A percentile compares a stretch with the other conserved stretches of the same genome.
These are phyloP conservation scores for Lojkania enalia DNA, from an alignment of 2,329 filamentous ascomycete genomes.

Conservation along the genomic window DNA sequence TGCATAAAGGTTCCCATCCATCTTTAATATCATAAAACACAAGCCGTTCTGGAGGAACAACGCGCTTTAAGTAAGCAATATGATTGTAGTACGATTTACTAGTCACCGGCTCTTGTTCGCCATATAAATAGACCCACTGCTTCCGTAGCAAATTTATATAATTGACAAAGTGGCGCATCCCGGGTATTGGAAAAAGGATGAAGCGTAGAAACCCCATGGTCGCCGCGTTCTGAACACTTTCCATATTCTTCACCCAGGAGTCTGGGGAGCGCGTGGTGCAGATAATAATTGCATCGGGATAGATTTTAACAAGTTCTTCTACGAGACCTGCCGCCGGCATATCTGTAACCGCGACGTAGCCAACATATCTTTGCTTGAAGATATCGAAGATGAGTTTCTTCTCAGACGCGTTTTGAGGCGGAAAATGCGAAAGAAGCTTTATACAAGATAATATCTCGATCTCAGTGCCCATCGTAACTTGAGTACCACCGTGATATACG, in stretches of 20 bases:
- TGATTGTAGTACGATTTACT: conserved; percentile 7
- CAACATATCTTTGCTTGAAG: conserved; percentile 40
- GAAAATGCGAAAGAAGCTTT: conserved; percentile 11
- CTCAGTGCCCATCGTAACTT: conserved; percentile 23
- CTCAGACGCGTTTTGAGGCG: not conserved
- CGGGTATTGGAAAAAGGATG: conserved; percentile 24
- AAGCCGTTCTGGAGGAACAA: conserved; percentile 16
- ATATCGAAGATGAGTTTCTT: conserved; percentile 26
- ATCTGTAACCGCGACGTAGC: conserved; percentile 55
- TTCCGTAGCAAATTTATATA: conserved; percentile 19
- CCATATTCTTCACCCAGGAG: conserved; percentile 28
- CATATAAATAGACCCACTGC: conserved; percentile 18
- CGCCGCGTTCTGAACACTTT: not conserved
- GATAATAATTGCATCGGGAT: conserved; percentile 55
- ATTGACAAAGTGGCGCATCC: conserved; percentile 22
- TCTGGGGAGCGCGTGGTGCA: conserved; percentile 27
- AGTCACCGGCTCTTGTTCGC: conserved; percentile 2
- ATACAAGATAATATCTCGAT: conserved; percentile 14
- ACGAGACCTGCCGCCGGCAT: conserved; percentile 49
- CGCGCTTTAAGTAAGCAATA: conserved; percentile 12
- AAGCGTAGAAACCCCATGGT: conserved; percentile 21
- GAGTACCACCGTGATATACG: conserved; percentile 54
- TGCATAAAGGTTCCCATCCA: conserved; percentile 18
- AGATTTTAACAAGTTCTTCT: conserved; percentile 52
- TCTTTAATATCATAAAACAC: conserved; percentile 18